These are phyloP conservation scores for Leccinum rimulosum DNA, from an alignment of 768 basidiomycete species.

Conservation along the genomic window DNA sequence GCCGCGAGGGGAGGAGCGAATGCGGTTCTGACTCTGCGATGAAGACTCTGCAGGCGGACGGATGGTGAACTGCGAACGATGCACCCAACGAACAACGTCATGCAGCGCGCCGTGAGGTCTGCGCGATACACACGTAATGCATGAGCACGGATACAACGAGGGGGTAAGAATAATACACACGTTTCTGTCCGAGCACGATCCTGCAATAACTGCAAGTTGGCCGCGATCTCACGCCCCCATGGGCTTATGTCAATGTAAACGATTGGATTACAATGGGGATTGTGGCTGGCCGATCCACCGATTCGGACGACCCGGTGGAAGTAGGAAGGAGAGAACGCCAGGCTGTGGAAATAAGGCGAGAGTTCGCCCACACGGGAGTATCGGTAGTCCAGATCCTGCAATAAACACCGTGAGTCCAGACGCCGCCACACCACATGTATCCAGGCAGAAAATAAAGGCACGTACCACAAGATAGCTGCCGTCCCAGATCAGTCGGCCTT, in stretches of 20 bases:
- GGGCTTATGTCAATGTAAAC: conserved; percentile 71
- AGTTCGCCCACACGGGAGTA: conserved; percentile 75
- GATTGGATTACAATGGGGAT: conserved; percentile 57
- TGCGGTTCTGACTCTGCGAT: conserved; percentile 22
- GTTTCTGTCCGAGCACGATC: conserved; percentile 78
- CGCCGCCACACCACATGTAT: neutral
- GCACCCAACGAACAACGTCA: conserved; percentile 83
- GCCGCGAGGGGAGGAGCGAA: conserved; percentile 24
- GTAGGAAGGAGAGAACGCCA: conserved; percentile 85
- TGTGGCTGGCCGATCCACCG: conserved; percentile 28
- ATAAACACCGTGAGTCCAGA: conserved; percentile 4
- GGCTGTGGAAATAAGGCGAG: conserved; percentile 73
- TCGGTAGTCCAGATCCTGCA: conserved; percentile 80
- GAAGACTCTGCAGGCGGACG: conserved; percentile 43
- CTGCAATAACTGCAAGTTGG: conserved; percentile 72
- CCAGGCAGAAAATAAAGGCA: conserved; percentile 15
- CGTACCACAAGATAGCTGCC: conserved; percentile 84
- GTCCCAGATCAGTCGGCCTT: conserved; percentile 84
- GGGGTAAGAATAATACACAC: conserved; percentile 44
- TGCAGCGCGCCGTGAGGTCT: conserved; percentile 80
- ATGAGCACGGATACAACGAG: conserved; percentile 5
- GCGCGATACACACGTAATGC: neutral
- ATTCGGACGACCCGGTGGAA: conserved; percentile 84
- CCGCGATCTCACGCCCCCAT: conserved; percentile 76
- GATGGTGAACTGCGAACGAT: conserved; percentile 74